Percentiles rank a stretch among this genome's conserved stretches.
phyloP scores from a whole-genome alignment of 139 green algal genomes.

The Chlamydomonas sp. region DNA sequence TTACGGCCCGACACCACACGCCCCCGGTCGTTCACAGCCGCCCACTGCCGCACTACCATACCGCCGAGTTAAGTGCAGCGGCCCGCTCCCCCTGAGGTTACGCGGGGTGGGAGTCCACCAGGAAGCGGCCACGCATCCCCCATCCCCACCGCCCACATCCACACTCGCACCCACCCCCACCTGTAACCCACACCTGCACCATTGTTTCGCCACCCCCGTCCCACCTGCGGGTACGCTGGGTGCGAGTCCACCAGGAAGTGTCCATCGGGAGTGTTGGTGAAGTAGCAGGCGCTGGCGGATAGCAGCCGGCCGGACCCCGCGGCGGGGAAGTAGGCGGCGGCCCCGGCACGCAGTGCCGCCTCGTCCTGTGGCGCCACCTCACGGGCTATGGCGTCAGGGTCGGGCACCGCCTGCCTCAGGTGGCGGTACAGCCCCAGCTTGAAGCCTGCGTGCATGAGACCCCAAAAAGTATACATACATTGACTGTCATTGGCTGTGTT shows the following conservation, averaged over 20 bases:
- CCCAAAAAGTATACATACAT: too few species aligned
- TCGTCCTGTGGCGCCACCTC: slow-evolving; percentile 57
- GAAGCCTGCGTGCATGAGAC: slow-evolving; percentile 38
- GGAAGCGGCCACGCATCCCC: neutral
- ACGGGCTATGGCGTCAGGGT: slow-evolving; percentile 55
- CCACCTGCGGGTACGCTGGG: slow-evolving; percentile 72
- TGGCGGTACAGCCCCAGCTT: slow-evolving; percentile 67
- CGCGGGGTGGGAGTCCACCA: neutral
- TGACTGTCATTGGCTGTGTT: too few species aligned
- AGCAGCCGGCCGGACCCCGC: slow-evolving; percentile 51
- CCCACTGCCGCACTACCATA: neutral
- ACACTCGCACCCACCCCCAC: neutral
- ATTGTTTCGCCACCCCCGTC: neutral
- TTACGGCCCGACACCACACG: too few species aligned
- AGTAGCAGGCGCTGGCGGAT: slow-evolving; percentile 71
- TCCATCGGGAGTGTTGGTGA: slow-evolving; percentile 82
- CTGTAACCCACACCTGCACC: neutral
- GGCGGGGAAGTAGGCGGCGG: slow-evolving; percentile 60
- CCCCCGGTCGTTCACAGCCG: neutral
- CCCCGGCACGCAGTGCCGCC: slow-evolving; percentile 42
- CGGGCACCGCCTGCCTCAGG: slow-evolving; percentile 34
- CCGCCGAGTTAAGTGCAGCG: neutral
- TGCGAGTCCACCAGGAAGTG: slow-evolving; percentile 87
- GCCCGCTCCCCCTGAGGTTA: neutral
- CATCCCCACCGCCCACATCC: neutral